Base-by-base conservation (phyloP, 225 moss, liverwort and hornwort genomes). In the Bryoerythrophyllum caledonicum region DNA sequence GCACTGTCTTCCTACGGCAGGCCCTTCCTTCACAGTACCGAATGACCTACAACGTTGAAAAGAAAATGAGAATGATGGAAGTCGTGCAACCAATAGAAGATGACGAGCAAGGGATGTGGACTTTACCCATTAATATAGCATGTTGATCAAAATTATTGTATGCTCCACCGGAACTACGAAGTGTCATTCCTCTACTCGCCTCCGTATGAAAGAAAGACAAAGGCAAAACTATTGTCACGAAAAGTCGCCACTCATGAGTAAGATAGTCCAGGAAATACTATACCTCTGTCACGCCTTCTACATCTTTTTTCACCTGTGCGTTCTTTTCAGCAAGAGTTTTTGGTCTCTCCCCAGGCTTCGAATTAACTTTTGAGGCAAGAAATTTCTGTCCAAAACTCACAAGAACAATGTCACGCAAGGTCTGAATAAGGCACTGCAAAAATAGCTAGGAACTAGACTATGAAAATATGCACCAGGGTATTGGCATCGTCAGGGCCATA, bases 401-500 rank as follows among this genome's bases (percentile, higher is more conserved):
- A 32, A 10, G 56, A 73, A 63, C 66, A n/a, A 40, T 60, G 67
- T 63, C 64, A 80, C 26, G 49, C 40, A 75, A 56, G 61, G 56
- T 70, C 34, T 62, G 44, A 61, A 54, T 17, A 74, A 30, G 43
- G 62, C 43, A 62, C 13, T 74, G 34, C 7, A 40, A 17, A 48
- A 61, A 60, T 55, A 53, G 60, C 68, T 40, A 68, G 12, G 27
- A 61, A 55, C 63, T 32, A 7, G 56, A 35, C 37, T n/a, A 43
- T 48, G 70, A 71, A 65, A 63, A 61, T 35, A 59, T 61, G 46
- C 80, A 88, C 88, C 88, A 90, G 80, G 10, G 79, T 82, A 34
- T 82, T 79, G 51, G 81, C 77, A 85, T 92, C 92, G 48, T 92
- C 90, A 41, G 86, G 60, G 60, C 92, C 92, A 80, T 92, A 90